Conservation (phyloP, 768 basidiomycete genomes). For the Phanerodontia chrysosporium region DNA sequence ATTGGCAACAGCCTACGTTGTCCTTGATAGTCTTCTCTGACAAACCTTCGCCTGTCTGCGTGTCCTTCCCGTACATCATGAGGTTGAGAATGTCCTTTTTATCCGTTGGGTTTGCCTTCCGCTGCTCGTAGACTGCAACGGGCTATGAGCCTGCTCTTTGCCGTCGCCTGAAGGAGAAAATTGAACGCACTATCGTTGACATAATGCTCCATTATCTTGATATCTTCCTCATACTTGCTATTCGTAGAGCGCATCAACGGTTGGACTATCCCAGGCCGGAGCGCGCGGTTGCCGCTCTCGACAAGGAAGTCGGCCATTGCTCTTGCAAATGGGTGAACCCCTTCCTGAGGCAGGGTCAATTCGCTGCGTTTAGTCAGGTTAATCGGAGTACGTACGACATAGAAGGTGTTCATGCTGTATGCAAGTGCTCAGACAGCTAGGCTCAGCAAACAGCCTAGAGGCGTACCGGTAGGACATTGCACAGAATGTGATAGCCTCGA, state of each 20-base stretch:
- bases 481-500: constrained; percentile 43
- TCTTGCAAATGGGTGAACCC: constrained; percentile 28
- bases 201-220: constrained; percentile 35
- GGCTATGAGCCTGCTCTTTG: not conserved
- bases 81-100: constrained; percentile 41
- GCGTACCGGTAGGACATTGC: constrained; percentile 37
- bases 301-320: constrained; percentile 38
- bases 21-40: constrained; percentile 37
- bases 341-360: not conserved
- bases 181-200: constrained; percentile 33
- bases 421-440: not conserved
- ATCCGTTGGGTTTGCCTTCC: constrained; percentile 33
- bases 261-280: constrained; percentile 32
- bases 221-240: constrained; percentile 37
- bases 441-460: not conserved
- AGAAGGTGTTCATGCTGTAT: constrained; percentile 1
- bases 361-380: no score
- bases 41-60: constrained; percentile 38
- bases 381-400: not conserved
- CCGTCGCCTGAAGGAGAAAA: no score
- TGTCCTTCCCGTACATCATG: constrained; percentile 43
- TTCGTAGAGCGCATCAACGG: constrained; percentile 30
- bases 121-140: constrained; percentile 33
- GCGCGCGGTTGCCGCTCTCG: constrained; percentile 32
- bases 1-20: constrained; percentile 38